phyloP scores from a whole-genome alignment of 371 early-diverging fungal genomes.

The Blyttiomyces sp. region DNA sequence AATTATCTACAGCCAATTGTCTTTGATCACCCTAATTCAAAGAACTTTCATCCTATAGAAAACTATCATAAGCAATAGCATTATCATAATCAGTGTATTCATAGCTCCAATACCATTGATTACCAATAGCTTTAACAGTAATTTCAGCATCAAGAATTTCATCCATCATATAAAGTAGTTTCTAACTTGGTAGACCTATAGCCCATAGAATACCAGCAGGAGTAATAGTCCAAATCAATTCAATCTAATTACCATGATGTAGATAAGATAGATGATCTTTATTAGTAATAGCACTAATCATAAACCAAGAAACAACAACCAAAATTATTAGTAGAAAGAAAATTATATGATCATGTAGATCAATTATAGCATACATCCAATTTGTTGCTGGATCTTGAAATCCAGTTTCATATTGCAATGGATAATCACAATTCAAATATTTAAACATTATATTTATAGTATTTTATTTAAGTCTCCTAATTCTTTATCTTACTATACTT shows the following conservation, averaged over 20 bases:
- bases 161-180: conserved; percentile 32
- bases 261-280: conserved; percentile 27
- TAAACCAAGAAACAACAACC: too few species aligned
- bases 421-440: too few species aligned
- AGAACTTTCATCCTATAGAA: conserved; percentile 26
- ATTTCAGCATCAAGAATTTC: conserved; percentile 41
- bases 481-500: too few species aligned
- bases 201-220: conserved; percentile 37
- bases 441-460: too few species aligned
- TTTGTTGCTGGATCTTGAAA: too few species aligned
- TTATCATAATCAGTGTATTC: conserved; percentile 23
- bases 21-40: conserved; percentile 33
- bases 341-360: conserved; percentile 32
- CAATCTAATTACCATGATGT: conserved; percentile 38
- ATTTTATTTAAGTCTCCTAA: too few species aligned
- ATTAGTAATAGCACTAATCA: too few species aligned
- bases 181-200: conserved; percentile 32
- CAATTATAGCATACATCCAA: conserved; percentile 31
- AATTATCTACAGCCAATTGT: conserved; percentile 30
- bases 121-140: conserved; percentile 12
- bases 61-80: conserved; percentile 39
- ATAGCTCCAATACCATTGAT: conserved; percentile 14
- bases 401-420: too few species aligned
- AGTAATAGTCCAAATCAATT: conserved; percentile 32
- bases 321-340: too few species aligned